Base-by-base conservation (phyloP, 2,329 filamentous ascomycete species). In the Trematosphaeria pertusa region DNA sequence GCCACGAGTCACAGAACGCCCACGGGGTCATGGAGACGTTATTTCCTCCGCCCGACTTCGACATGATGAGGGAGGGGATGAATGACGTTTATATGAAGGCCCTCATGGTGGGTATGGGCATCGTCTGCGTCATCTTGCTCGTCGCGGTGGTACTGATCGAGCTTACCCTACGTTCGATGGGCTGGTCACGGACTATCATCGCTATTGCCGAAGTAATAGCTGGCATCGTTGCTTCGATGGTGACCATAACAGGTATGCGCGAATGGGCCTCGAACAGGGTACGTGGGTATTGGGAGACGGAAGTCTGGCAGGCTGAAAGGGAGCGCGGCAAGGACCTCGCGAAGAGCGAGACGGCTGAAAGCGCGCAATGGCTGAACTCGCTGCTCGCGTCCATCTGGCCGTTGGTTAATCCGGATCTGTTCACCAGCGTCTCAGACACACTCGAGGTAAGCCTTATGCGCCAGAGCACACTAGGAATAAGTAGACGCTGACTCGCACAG, bases 381-480 rank as follows among this genome's bases (percentile, higher is more conserved):
- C 67, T 90, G 0, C 63, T 91, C 6, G 75, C 80, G 3, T 82
- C 86, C 1, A 79, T 90, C 4, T 91, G 88, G 88, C 86, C 87
- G 0, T 76, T 91, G 21, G 79, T 91, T 61, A 91, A 91, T 61
- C 88, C 87, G 0, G 88, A 91, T 58, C 76, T 91, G 1, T 90
- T 91, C 58, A 78, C 81, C 1, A 84, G 82, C 24, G 67, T 90
- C 2, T 81, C 84, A 0, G 87, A 91, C 59, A 87, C 83, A 20
- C 78, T 91, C 3, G 88, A 91, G 57, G 67, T 70, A 53, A 37
- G 56, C 22, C n/a, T n/a, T n/a, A n/a, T n/a, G n/a, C n/a, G n/a
- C n/a, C n/a, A n/a, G n/a, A n/a, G n/a, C n/a, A n/a, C n/a, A n/a
- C n/a, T n/a, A n/a, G n/a, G n/a, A n/a, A n/a, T n/a, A n/a, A n/a